Evolutionary conservation across 768 basidiomycete species (phyloP).

Genomic region (Pisolithus tinctorius): DNA sequence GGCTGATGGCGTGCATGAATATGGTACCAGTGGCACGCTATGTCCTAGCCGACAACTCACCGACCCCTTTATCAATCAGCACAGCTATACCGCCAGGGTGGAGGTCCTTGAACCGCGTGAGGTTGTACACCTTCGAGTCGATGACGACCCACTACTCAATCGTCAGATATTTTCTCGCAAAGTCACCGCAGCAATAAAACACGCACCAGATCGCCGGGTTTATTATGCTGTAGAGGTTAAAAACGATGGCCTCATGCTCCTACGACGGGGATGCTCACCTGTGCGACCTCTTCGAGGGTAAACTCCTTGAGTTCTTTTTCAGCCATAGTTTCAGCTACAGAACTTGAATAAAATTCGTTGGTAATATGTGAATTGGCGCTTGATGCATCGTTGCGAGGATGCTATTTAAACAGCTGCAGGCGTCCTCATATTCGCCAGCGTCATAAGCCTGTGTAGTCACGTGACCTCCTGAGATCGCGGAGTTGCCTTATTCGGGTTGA

Average conservation of each 20-base stretch:
- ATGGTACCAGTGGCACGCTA: background rate
- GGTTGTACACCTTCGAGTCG: constrained; percentile 78
- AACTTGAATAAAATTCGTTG: background rate
- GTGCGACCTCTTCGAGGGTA: constrained; percentile 53
- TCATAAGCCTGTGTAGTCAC: background rate
- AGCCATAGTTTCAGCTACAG: constrained; percentile 14
- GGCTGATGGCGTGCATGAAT: constrained; percentile 33
- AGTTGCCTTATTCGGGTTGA: background rate
- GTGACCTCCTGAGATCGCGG: background rate
- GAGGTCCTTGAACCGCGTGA: constrained; percentile 70
- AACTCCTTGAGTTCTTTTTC: constrained; percentile 35
- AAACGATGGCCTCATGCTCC: background rate
- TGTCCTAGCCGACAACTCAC: constrained; percentile 31
- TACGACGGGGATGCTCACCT: constrained; percentile 28
- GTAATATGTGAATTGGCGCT: no score
- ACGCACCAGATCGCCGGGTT: constrained; percentile 64
- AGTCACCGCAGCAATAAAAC: background rate
- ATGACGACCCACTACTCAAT: constrained; percentile 67
- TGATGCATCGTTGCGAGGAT: no score
- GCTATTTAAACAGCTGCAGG: background rate
- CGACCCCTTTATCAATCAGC: constrained; percentile 68
- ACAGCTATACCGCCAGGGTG: constrained; percentile 83
- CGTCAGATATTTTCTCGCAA: background rate
- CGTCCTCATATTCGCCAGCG: background rate
- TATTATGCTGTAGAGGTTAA: constrained; percentile 53